Percentiles rank a stretch among this genome's conserved stretches.
Conservation (phyloP, 2,329 filamentous ascomycete species). For the Graphilbum fragrans region DNA sequence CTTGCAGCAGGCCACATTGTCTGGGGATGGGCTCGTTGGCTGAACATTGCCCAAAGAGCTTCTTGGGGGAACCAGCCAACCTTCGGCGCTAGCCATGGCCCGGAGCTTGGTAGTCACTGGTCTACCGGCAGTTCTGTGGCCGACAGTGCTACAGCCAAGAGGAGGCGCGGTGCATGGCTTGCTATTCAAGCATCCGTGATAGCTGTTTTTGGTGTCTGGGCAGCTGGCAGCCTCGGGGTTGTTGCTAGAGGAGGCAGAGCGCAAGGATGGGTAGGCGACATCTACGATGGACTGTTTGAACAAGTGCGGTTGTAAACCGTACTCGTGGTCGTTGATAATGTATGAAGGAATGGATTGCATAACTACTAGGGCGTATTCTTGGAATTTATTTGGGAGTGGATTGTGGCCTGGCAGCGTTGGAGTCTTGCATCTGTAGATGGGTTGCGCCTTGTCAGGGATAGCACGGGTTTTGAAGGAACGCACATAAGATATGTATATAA, state of each 20-base stretch:
- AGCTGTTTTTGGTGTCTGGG: slow-evolving; percentile 56
- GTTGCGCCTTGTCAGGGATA: too few species aligned
- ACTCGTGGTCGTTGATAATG: too few species aligned
- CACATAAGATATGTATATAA: too few species aligned
- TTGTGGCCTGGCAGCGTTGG: too few species aligned
- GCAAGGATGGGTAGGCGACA: slow-evolving; percentile 65
- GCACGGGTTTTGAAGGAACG: too few species aligned
- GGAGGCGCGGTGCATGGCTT: slow-evolving; percentile 53
- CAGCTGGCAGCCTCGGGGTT: slow-evolving; percentile 67
- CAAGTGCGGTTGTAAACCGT: slow-evolving; percentile 8
- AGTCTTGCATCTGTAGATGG: too few species aligned
- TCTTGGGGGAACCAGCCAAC: slow-evolving; percentile 22
- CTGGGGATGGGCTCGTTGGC: slow-evolving; percentile 78
- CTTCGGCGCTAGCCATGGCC: neutral
- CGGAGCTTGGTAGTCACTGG: neutral
- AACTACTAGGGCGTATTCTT: too few species aligned
- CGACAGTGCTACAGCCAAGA: slow-evolving; percentile 32
- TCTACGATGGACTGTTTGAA: slow-evolving; percentile 64
- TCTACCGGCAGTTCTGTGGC: slow-evolving; percentile 25
- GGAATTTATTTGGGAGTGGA: too few species aligned
- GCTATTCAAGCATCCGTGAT: slow-evolving; percentile 53
- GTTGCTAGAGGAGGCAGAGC: slow-evolving; percentile 60
- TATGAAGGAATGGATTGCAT: too few species aligned
- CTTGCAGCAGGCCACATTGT: slow-evolving; percentile 65
- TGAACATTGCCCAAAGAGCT: slow-evolving; percentile 49